Base-by-base conservation (phyloP, 805 yeast genomes). In the Isabelozyma gotoi region DNA sequence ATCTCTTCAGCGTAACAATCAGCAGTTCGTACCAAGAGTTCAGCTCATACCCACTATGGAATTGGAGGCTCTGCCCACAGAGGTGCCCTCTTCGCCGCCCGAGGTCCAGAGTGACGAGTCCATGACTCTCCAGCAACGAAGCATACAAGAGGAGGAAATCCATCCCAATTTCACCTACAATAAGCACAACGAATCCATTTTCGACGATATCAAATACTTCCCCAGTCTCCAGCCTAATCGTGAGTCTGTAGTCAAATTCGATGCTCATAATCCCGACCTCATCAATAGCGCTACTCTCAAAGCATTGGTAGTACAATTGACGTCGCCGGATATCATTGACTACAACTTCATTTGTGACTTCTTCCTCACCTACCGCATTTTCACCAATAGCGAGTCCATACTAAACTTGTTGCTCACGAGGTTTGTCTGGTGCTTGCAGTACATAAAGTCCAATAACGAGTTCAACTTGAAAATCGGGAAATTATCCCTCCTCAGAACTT, bases 301-400 rank as follows among this genome's bases (percentile, higher is more conserved):
- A 44, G 76, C 83, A 3, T 61, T 84, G 15, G 62, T 84, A 7
- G 80, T 79, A 7, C 81, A 82, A 52, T 59, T 84, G 21, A 84
- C 96, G 2, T 80, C 88, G 8, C 91, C 94, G 4, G 78, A 81
- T 44, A 65, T 80, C 5, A 77, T 92, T 14, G 91, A 89, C 61
- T 92, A 92, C 61, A 79, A 81, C 48, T 74, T 85, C 33, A 68
- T 91, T 43, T 79, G 91, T 38, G 97, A 94, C 66, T 90, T 94
- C 61, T 88, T 92, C 60, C 74, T 92, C 40, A 83, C 96, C 1
- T 91, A 80, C 64, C 73, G 98, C 40, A 74, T 82, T 42, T 90
- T 87, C 58, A 67, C 85, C 32, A 67, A 80, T 14, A 63, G 84
- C n/a, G 58, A 67, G 14, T 76, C 79, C 10, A 72, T 92, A 14